Conservation (phyloP, 768 basidiomycete genomes). For the Lactarius indigo region DNA sequence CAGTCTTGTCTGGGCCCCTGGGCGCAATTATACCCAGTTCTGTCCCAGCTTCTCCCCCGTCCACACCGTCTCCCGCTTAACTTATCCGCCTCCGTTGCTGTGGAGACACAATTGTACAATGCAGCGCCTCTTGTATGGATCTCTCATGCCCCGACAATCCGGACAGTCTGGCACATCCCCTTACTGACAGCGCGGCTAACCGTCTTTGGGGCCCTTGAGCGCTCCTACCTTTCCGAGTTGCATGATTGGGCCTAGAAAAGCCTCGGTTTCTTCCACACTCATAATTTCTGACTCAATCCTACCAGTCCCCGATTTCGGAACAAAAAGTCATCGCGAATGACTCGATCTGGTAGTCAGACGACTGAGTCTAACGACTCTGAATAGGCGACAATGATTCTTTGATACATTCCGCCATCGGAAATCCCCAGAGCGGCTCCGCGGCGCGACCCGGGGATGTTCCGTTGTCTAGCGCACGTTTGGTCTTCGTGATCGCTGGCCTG, state of each 20-base stretch:
- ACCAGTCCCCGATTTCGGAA: constrained; percentile 1
- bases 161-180: constrained; percentile 10
- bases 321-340: constrained; percentile 6
- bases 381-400: constrained; percentile 1
- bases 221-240: constrained; percentile 10
- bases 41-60: background rate
- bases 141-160: constrained; percentile 13
- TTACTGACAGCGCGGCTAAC: constrained; percentile 19
- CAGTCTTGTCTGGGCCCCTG: background rate
- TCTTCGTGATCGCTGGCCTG: constrained; percentile 19
- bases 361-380: background rate
- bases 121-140: background rate
- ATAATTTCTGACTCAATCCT: constrained; percentile 1
- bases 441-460: constrained; percentile 14
- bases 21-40: background rate
- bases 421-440: constrained; percentile 16
- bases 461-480: constrained; percentile 5
- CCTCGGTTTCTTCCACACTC: constrained; percentile 14
- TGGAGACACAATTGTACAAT: constrained; percentile 16
- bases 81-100: constrained; percentile 17
- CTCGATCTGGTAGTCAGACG: constrained; percentile 15
- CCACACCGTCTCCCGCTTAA: constrained; percentile 8
- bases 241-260: constrained; percentile 15
- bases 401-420: constrained; percentile 1
- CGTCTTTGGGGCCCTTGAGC: constrained; percentile 19